Base-by-base conservation (phyloP, 352 stramenopile genomes). In the Blastocystis sp. region DNA sequence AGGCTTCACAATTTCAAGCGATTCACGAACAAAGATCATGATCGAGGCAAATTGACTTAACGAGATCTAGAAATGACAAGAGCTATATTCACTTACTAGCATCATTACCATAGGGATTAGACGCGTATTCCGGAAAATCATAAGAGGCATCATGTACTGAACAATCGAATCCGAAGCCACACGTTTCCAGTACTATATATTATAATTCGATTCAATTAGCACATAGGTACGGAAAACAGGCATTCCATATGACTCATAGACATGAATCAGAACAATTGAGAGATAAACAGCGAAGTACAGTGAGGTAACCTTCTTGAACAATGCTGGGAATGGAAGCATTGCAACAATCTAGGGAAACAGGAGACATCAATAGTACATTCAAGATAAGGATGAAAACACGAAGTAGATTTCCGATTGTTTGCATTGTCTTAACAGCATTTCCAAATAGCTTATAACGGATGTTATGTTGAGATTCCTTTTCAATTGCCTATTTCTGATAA, bases 221-320 rank as follows among this genome's bases (percentile, higher is more conserved):
- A 80, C 69, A 19, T 61, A 29, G 14, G 29, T 52, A 21, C 24
- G 35, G 7, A 61, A 46, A 6, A 19, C 11, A 1, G 71, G 71
- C 19, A 35, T 51, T 14, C 71, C 71, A 56, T 65, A 83, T 1
- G 46, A 51, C 9, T 29, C 11, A 37, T 67, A 83, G n/a, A 83
- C 14, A 42, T 83, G 71, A 39, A 83, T 83, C 19, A 83, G 14
- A 16, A 66, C 19, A 1, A 83, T n/a, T 21, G 51, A 83, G 1
- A 43, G 27, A 56, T 52, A 83, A 35, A 35, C 49, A 35, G 46
- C 66, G 16, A 46, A 21, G 49, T 67, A 83, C 29, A 83, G 52
- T 19, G 71, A 83, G 0, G 71, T n/a, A 77, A 21, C n/a, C 21
- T 49, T 58, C 4, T 56, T 77, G 37, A 49, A 52, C 7, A 52